phyloP scores from a whole-genome alignment of 495 filamentous ascomycete genomes.

The Neurospora sp. region DNA sequence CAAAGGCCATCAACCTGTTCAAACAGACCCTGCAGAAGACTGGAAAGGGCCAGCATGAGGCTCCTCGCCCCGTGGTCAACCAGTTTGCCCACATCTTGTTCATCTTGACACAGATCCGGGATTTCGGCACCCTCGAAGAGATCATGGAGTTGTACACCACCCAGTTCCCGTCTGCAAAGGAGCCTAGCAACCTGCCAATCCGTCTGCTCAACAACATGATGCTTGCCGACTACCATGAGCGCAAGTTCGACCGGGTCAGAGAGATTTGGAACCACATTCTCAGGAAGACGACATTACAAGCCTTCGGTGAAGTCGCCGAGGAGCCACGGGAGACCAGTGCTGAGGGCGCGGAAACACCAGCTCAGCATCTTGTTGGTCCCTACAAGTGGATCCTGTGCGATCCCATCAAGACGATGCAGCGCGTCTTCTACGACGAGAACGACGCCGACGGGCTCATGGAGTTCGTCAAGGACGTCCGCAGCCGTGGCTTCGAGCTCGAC shows the following conservation, averaged over 20 bases:
- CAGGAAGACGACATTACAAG: conserved; percentile 38
- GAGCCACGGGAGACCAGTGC: conserved; percentile 1
- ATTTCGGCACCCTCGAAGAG: conserved; percentile 42
- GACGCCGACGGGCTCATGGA: conserved; percentile 37
- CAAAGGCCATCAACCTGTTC: conserved; percentile 19
- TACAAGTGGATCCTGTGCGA: conserved; percentile 32
- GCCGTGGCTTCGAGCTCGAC: conserved; percentile 57
- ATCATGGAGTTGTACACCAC: conserved; percentile 46
- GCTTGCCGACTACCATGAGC: conserved; percentile 45
- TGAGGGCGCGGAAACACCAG: not conserved
- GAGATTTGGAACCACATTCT: conserved; percentile 56
- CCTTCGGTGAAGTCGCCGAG: conserved; percentile 6
- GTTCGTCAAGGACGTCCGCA: conserved; percentile 41
- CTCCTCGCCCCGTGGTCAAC: conserved; percentile 38
- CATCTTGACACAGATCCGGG: conserved; percentile 47
- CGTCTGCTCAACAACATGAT: conserved; percentile 56
- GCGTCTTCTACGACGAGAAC: conserved; percentile 37
- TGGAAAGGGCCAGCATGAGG: conserved; percentile 3
- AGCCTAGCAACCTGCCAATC: conserved; percentile 35
- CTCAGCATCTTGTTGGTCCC: not conserved
- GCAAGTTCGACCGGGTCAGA: conserved; percentile 48
- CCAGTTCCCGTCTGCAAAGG: conserved; percentile 14
- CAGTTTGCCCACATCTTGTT: conserved; percentile 46
- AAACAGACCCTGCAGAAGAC: conserved; percentile 8
- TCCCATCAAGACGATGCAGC: conserved; percentile 52